Evolutionary conservation across 148 eudicot species (phyloP), one percentile per base, ranked within the genome.

Genomic region (Vaccinium macrocarpon): DNA sequence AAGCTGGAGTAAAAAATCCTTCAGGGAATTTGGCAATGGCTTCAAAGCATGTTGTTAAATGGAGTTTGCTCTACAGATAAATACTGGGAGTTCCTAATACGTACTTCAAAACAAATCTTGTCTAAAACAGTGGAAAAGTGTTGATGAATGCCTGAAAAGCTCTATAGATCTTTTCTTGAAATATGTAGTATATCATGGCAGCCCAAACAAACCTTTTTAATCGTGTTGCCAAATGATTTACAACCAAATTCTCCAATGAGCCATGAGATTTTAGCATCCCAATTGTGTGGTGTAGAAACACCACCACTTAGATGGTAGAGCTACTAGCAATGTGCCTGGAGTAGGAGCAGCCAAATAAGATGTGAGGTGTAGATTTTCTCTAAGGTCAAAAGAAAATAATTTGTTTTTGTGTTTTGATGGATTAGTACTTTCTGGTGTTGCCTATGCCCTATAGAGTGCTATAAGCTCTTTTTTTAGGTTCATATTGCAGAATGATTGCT

Each of bases 341-440:
- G 46, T 42, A 42, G 46, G 46, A 42, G 46, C 46, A 5, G 46
- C 5, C 46, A 42, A 42, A 42, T 42, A 42, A 42, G 46, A 42
- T 42, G 46, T 42, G 46, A 42, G 23, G 9, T 59, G 19, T 59
- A 4, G 8, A 59, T 59, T 64, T 64, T 23, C 29, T 27, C 46
- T 70, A 32, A 32, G 50, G 18, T 32, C 46, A 74, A 74, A 74
- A n/a, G 16, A n/a, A 27, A 14, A 18, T 27, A 51, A 29, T 56
- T 23, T 80, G 53, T 80, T 42, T 73, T 50, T 79, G 5, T 56
- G 38, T 38, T 71, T 80, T 80, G 38, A 51, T 51, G 59, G 80
- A 51, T 77, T n/a, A 23, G 9, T 61, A 51, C 57, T 77, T 77
- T 51, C 59, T 14, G 25, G 38, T 1, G 1, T 77, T 55, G 61